A percentile compares a stretch with the other conserved stretches of the same genome.
Conservation (phyloP, 1,139 yeast species). For the Yamadazyma kanchanaburiensis region DNA sequence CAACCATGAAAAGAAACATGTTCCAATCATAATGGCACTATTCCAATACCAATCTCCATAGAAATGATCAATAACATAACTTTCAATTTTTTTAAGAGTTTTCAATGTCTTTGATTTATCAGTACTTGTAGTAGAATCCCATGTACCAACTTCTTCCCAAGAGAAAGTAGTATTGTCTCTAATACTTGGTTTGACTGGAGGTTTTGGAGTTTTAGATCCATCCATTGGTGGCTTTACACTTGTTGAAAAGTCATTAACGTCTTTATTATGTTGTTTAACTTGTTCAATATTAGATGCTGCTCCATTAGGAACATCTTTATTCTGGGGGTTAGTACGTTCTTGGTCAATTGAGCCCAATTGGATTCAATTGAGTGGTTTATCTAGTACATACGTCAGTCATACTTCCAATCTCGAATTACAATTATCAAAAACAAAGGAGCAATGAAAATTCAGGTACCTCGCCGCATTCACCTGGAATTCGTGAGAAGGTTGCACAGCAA, state of each 20-base stretch:
- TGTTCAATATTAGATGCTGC: constrained; percentile 24
- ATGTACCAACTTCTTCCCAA: constrained; percentile 42
- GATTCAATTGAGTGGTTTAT: neutral
- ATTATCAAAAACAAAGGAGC: constrained; percentile 9
- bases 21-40: constrained; percentile 58
- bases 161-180: constrained; percentile 35
- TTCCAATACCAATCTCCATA: constrained; percentile 75
- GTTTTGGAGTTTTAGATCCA: constrained; percentile 14
- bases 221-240: constrained; percentile 20
- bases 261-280: constrained; percentile 28
- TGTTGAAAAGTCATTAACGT: constrained; percentile 12
- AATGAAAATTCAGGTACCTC: constrained; percentile 7
- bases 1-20: constrained; percentile 70
- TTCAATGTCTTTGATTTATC: constrained; percentile 28
- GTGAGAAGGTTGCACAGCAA: too few species aligned
- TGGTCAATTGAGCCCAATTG: neutral
- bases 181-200: constrained; percentile 18
- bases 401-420: constrained; percentile 1
- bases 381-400: constrained; percentile 10
- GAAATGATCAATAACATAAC: constrained; percentile 65
- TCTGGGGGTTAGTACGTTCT: neutral
- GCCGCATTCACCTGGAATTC: constrained; percentile 12
- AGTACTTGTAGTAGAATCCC: constrained; percentile 22
- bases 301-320: constrained; percentile 12
- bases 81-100: constrained; percentile 36